Evolutionary conservation across 768 basidiomycete genomes (phyloP).

Genomic region (Trametes cingulata): DNA sequence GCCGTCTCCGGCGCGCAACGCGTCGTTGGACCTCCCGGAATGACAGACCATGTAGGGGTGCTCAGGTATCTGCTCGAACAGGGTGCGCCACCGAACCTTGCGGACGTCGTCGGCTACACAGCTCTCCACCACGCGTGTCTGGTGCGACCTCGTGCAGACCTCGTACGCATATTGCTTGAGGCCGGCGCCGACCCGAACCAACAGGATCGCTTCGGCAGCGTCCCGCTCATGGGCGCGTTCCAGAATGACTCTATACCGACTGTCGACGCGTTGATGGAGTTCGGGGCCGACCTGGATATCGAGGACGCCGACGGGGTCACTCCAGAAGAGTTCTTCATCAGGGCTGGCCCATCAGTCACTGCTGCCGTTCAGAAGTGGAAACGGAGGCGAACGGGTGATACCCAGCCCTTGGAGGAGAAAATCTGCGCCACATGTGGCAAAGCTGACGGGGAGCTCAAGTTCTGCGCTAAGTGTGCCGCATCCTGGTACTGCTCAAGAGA

Average conservation of each 20-base stretch:
- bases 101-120: constrained; percentile 50
- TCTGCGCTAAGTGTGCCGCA: constrained; percentile 46
- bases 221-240: constrained; percentile 34
- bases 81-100: constrained; percentile 42
- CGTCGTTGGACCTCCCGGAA: not conserved
- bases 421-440: constrained; percentile 43
- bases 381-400: constrained; percentile 45
- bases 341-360: constrained; percentile 45
- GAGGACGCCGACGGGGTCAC: constrained; percentile 41
- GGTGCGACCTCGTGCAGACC: constrained; percentile 28
- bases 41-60: constrained; percentile 33
- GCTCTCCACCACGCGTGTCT: constrained; percentile 50
- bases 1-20: constrained; percentile 23
- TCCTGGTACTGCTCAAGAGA: constrained; percentile 53
- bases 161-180: constrained; percentile 43
- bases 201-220: constrained; percentile 50
- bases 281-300: constrained; percentile 46
- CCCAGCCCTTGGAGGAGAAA: constrained; percentile 45
- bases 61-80: constrained; percentile 43
- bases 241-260: constrained; percentile 2
- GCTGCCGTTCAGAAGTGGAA: constrained; percentile 49
- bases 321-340: constrained; percentile 33
- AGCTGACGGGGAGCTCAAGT: constrained; percentile 37
- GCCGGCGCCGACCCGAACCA: constrained; percentile 51
- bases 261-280: constrained; percentile 51